Percentiles rank a stretch among this genome's conserved stretches.
These are phyloP conservation scores for Talaromyces sp. DNA, from an alignment of 2,329 filamentous ascomycete genomes.

Conservation along the genomic window DNA sequence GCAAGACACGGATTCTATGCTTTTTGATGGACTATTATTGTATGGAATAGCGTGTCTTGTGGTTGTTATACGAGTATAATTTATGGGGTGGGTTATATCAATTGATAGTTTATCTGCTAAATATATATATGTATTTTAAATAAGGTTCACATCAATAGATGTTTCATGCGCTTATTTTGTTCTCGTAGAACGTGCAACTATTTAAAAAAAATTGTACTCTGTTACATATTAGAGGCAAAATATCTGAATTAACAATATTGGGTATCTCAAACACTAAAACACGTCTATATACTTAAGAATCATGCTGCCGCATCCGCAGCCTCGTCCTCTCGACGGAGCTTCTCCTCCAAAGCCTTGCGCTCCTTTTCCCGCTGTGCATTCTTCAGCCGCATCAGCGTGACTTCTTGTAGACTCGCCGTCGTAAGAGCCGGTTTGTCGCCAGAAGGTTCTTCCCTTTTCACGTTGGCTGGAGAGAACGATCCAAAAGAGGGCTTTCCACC, in stretches of 20 bases:
- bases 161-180: no score
- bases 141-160: no score
- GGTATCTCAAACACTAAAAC: neutral
- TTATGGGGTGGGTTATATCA: no score
- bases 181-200: no score
- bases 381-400: conserved; percentile 53
- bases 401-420: conserved; percentile 38
- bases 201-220: no score
- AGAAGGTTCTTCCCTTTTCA: conserved; percentile 5
- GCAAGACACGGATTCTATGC: neutral
- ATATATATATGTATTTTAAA: no score
- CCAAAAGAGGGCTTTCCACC: conserved; percentile 10
- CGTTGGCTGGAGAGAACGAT: conserved; percentile 1
- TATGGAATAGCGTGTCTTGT: neutral
- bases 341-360: conserved; percentile 48
- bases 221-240: no score
- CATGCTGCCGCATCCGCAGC: conserved; percentile 30
- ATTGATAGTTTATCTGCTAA: no score
- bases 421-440: conserved; percentile 18
- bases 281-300: neutral
- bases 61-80: no score
- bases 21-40: neutral
- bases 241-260: neutral
- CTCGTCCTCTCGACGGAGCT: conserved; percentile 47
- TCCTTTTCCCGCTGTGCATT: conserved; percentile 53